Base-by-base conservation (phyloP, 2,329 filamentous ascomycete species). In the Exophiala sp. region DNA sequence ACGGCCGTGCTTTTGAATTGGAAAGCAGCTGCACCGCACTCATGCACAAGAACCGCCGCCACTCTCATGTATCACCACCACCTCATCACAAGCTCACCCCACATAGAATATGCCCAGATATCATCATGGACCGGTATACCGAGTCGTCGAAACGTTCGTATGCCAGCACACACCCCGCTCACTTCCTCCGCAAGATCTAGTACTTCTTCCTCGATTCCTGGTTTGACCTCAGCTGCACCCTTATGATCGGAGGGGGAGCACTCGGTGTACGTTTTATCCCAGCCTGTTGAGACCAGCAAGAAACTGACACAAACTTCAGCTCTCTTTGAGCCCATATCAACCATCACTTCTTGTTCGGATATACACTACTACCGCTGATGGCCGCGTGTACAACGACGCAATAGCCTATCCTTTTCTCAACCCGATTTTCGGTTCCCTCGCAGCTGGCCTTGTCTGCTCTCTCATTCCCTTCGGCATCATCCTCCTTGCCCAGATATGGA, bases 401-500 rank as follows among this genome's bases (percentile, higher is more conserved):
- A 50, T 62, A 16, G 42, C 58, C 35, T 62, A 60, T 40, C 60
- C 60, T n/a, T 62, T 60, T 42, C 20, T 14, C 9, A 38, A 50
- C 5, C 55, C 52, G 6, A 57, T 59, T 32, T 50, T 62, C 46
- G 50, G 43, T 16, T 52, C 52, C 11, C 50, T 57, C 1, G 34
- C 39, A 9, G 52, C 58, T 9, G 60, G 58, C 3, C 18, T 61
- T 12, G 24, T 62, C 32, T 39, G 50, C 38, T 46, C 33, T 12
- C 20, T 54, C 41, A 46, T 62, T 21, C 60, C 60, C 9, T 39
- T 60, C 7, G 49, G 12, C 24, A 39, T 49, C 21, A 57, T 62
- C 24, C 39, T 62, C n/a, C 8, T 59, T 11, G 46, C 58, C 3
- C 60, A 62, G 41, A 35, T 53, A 29, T 59, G 47, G 29, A 10